Evolutionary conservation across 176 grass and related monocot genomes (phyloP), one percentile per base, ranked within the genome.

Genomic region (Carex kokanica): DNA sequence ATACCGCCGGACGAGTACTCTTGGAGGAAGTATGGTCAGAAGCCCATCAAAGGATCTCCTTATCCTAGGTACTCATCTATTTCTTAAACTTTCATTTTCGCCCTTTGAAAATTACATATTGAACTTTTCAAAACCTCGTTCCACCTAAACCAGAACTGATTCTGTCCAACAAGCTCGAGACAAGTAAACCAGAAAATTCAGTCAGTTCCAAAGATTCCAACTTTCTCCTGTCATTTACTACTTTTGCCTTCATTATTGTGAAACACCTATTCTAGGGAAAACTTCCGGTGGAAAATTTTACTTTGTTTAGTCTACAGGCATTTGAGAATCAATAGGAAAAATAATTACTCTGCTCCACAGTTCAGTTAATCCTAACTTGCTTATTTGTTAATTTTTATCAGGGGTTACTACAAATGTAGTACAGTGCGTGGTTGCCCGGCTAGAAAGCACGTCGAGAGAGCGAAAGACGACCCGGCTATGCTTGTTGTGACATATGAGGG

Each of bases 391-490:
- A 53, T 18, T 31, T 10, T 31, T 38, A 27, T 14, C 92, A 95
- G 95, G 25, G 93, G 91, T 2, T 98, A 98, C 88, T 98, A 98
- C 84, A 98, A 98, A 91, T 98, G 95, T 83, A 98, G 95, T 89
- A 95, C 90, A 0, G 89, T 95, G 0, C 61, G 95, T 0, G 95
- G 95, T 0, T 98, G 95, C 74, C 93, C 95, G 23, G 95, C 93
- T 0, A 64, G 95, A 88, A 98, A 98, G 87, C 95, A 98, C 70
- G 95, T 98, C 47, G 95, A 98, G 92, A 84, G 95, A 66, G 95
- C 95, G 21, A 92, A 90, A 72, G 92, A 98, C 87, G 95, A 98
- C 43, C 95, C 95, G 13, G 55, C 89, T 70, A 95, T 95, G 91
- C 92, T 98, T 49, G 85, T 91, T 67, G 95, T 98, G n/a, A 98